Evolutionary conservation across 257 asterid genomes (phyloP), one percentile per base, ranked within the genome.

Genomic region (Handroanthus guayacan): DNA sequence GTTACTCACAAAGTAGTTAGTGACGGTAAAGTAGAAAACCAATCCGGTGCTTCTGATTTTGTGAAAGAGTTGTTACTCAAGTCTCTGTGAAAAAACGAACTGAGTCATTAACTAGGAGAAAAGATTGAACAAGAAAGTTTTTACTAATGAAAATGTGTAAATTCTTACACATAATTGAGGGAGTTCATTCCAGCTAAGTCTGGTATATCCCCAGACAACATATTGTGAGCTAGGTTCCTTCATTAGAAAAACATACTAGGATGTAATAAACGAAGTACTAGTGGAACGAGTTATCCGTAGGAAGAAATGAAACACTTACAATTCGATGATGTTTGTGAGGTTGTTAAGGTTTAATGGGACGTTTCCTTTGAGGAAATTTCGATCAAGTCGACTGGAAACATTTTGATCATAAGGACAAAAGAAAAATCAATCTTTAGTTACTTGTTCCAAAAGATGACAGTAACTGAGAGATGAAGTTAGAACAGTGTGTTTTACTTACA

Each of bases 141-240:
- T 57, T 16, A 36, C 36, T 5, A 31, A n/a, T 41, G 3, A 31
- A 69, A 72, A 36, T 13, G 14, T 44, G 62, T 64, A 14, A 18
- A 2, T 45, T 56, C 91, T 86, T 85, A 94, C 98, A 92, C 81
- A 76, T 94, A 94, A 67, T 89, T 89, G 80, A 94, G 96, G 67
- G 93, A 84, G 80, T 82, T 57, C 97, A 94, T 89, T 82, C 94
- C 90, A 3, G 87, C 87, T 48, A 94, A 79, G 82, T 94, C 82
- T 79, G 98, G 98, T 63, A 90, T 75, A 25, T 74, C 62, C 45
- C 98, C 98, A n/a, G 89, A 81, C 84, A 94, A 76, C 77, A 79
- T 78, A 68, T 94, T 94, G 83, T 84, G 92, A 77, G 96, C 98
- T 79, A 94, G 83, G 73, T 94, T 94, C 91, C 98, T 94, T 64